Percentiles rank a stretch among this genome's conserved stretches.
These are phyloP conservation scores for Craspedostauros australis DNA, from an alignment of 108 stramenopile genomes.

Conservation along the genomic window DNA sequence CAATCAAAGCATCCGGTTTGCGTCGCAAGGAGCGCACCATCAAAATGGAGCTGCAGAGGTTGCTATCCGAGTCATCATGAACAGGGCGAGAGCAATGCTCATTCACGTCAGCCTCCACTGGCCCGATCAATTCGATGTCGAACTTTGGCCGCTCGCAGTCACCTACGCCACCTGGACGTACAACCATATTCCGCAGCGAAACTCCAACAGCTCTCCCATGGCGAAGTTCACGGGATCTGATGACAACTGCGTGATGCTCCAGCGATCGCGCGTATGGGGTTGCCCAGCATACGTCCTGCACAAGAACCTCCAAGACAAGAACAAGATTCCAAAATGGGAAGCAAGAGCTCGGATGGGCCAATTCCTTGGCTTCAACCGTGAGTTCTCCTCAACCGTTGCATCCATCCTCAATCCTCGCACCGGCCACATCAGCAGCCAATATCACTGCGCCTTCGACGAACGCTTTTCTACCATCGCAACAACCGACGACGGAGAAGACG, in stretches of 20 bases:
- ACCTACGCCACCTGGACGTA: constrained; percentile 25
- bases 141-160: constrained; percentile 44
- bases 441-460: constrained; percentile 47
- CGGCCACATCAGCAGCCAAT: constrained; percentile 30
- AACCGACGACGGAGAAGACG: not conserved
- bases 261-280: constrained; percentile 29
- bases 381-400: constrained; percentile 26
- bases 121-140: constrained; percentile 7
- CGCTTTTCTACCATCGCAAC: constrained; percentile 23
- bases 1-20: constrained; percentile 7
- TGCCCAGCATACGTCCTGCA: constrained; percentile 31
- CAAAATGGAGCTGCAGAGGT: constrained; percentile 41
- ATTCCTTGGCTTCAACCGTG: constrained; percentile 28
- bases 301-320: constrained; percentile 15
- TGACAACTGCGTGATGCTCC: constrained; percentile 1
- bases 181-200: constrained; percentile 23
- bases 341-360: constrained; percentile 22
- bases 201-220: constrained; percentile 3
- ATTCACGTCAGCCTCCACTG: constrained; percentile 31
- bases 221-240: constrained; percentile 12
- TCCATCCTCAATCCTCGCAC: constrained; percentile 33
- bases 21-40: constrained; percentile 29
- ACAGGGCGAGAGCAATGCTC: constrained; percentile 32
- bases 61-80: constrained; percentile 19
- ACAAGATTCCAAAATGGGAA: constrained; percentile 28